These are phyloP conservation scores for Lonicera japonica DNA, from an alignment of 129 eudicot genomes.

Conservation along the genomic window DNA sequence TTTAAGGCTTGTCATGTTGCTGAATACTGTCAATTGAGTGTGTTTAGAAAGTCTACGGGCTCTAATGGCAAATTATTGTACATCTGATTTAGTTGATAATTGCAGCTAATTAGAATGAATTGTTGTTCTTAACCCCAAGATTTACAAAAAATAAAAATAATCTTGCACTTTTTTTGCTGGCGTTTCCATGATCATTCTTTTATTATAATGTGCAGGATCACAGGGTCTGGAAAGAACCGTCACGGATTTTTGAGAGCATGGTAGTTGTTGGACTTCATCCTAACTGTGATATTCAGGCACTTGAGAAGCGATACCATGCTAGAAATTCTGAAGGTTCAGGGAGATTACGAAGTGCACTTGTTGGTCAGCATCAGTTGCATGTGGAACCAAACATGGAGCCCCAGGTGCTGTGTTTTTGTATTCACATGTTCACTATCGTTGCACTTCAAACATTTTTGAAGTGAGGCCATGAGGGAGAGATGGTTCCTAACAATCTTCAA, in stretches of 20 bases:
- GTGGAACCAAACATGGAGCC: slow-evolving; percentile 93
- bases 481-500: too few species aligned
- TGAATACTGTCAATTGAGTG: too few species aligned
- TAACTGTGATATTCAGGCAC: slow-evolving; percentile 67
- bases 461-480: too few species aligned
- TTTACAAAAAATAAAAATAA: background rate
- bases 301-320: slow-evolving; percentile 57
- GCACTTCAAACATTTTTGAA: too few species aligned
- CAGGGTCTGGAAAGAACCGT: slow-evolving; percentile 74
- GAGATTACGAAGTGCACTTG: slow-evolving; percentile 58
- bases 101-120: too few species aligned
- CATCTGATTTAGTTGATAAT: too few species aligned
- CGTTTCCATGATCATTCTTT: slow-evolving; percentile 6
- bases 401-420: slow-evolving; percentile 44
- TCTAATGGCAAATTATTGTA: too few species aligned
- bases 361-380: slow-evolving; percentile 72
- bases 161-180: background rate
- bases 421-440: too few species aligned
- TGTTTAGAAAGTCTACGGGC: too few species aligned
- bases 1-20: too few species aligned
- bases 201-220: slow-evolving; percentile 50
- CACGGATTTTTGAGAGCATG: slow-evolving; percentile 92
- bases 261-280: slow-evolving; percentile 98
- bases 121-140: too few species aligned
- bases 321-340: slow-evolving; percentile 83